These are phyloP conservation scores for Microcera coccophila DNA, from an alignment of 2,329 filamentous ascomycete species.

Conservation along the genomic window DNA sequence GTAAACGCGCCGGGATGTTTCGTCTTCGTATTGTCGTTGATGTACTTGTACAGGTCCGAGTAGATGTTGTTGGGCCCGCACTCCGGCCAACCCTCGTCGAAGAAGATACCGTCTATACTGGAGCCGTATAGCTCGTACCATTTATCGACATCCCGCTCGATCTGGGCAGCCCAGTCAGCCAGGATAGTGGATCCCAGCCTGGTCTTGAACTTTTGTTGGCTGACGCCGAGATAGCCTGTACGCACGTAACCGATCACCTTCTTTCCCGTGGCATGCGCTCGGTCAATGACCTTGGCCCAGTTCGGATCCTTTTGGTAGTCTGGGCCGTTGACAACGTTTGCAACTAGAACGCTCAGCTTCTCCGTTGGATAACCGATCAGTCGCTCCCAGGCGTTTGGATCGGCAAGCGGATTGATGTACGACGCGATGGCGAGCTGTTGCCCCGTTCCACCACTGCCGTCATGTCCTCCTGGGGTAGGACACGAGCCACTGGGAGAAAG, in stretches of 20 bases:
- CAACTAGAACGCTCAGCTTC: background rate
- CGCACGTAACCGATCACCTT: conserved; percentile 10
- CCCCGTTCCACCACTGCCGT: background rate
- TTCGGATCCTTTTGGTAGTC: background rate
- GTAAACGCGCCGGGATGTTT: conserved; percentile 22
- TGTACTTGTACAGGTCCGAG: conserved; percentile 24
- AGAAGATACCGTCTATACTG: conserved; percentile 31
- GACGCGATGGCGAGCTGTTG: background rate
- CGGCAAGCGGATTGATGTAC: background rate
- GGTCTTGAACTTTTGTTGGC: conserved; percentile 20
- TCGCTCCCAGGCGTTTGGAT: background rate
- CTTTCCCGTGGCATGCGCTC: conserved; percentile 2
- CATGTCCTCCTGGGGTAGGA: no score
- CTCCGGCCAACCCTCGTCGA: conserved; percentile 29
- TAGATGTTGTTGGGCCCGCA: conserved; percentile 27
- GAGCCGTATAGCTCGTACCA: conserved; percentile 23
- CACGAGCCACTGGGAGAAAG: no score
- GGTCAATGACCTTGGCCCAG: conserved; percentile 2
- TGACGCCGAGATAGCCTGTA: conserved; percentile 9
- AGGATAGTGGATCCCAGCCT: conserved; percentile 17
- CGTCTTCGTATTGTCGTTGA: conserved; percentile 24
- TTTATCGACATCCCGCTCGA: conserved; percentile 22
- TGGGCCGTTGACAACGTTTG: background rate
- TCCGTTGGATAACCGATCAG: background rate
- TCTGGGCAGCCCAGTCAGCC: conserved; percentile 23